Evolutionary conservation across 768 basidiomycete genomes (phyloP).

Genomic region (Leccinellum rugosiceps): DNA sequence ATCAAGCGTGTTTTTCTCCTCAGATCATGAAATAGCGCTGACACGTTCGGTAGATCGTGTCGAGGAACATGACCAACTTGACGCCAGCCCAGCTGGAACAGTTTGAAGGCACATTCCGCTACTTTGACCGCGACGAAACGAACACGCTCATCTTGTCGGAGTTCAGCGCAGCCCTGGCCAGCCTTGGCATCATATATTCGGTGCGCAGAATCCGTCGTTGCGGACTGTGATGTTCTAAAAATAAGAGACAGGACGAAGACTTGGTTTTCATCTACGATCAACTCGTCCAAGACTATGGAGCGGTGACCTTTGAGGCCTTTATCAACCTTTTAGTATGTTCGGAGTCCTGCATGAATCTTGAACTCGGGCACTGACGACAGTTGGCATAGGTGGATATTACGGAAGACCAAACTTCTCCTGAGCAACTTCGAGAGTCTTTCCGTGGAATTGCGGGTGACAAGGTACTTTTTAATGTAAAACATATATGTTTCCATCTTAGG

Average conservation of each 20-base stretch:
- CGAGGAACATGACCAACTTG: conserved; percentile 89
- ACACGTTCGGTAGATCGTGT: conserved; percentile 66
- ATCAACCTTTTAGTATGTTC: conserved; percentile 78
- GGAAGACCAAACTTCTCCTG: conserved; percentile 91
- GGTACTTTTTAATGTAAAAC: conserved; percentile 39
- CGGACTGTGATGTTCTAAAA: background rate
- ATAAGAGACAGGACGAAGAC: conserved; percentile 67
- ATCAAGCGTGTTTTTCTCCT: conserved; percentile 59
- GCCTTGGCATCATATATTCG: conserved; percentile 90
- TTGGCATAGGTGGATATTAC: conserved; percentile 80
- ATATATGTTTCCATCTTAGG: background rate
- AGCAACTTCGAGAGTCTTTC: conserved; percentile 92
- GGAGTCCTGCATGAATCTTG: background rate
- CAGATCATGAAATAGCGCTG: conserved; percentile 5
- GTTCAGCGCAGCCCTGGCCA: conserved; percentile 92
- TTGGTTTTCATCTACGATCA: conserved; percentile 81
- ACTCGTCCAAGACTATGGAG: conserved; percentile 76
- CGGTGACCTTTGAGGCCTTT: conserved; percentile 90
- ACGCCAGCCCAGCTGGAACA: conserved; percentile 96
- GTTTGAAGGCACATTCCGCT: conserved; percentile 95
- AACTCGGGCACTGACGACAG: background rate
- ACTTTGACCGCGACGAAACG: conserved; percentile 91
- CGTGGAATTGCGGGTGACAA: conserved; percentile 88
- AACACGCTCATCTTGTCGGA: conserved; percentile 84
- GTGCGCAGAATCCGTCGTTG: conserved; percentile 35